Conservation (phyloP, 2,329 filamentous ascomycete species). For the Cylindrodendrum hubeiense region DNA sequence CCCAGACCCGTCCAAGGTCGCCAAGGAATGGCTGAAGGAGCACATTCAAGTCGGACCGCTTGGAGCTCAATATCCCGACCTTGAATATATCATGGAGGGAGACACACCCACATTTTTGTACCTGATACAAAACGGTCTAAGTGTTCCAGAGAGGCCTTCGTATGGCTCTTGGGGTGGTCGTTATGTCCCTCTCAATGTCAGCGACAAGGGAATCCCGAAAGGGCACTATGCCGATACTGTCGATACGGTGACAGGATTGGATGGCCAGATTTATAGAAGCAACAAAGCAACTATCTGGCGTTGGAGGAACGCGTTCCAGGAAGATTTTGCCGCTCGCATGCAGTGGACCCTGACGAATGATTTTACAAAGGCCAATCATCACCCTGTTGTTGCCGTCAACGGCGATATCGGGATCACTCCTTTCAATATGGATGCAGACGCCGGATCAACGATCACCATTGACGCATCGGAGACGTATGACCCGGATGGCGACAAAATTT, state of each 20-base stretch:
- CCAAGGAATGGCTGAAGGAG: conserved; percentile 62
- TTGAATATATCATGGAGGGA: conserved; percentile 64
- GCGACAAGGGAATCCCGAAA: conserved; percentile 24
- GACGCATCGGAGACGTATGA: conserved; percentile 61
- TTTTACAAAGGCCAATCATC: conserved; percentile 57
- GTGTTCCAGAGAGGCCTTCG: conserved; percentile 57
- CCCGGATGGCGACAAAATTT: conserved; percentile 57
- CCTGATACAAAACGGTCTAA: conserved; percentile 47
- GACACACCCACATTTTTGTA: conserved; percentile 64
- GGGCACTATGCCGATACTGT: conserved; percentile 41
- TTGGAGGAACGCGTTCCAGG: conserved; percentile 56
- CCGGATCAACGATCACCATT: conserved; percentile 53
- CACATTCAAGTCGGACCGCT: conserved; percentile 64
- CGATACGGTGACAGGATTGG: conserved; percentile 42
- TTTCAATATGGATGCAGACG: conserved; percentile 53
- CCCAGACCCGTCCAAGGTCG: conserved; percentile 60
- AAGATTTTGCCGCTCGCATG: conserved; percentile 58
- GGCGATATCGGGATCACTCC: conserved; percentile 53
- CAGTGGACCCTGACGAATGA: conserved; percentile 51
- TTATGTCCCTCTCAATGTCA: conserved; percentile 52
- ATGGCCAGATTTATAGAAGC: conserved; percentile 40
- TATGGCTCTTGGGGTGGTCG: conserved; percentile 64
- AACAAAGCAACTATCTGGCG: conserved; percentile 57
- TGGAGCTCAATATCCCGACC: conserved; percentile 58
- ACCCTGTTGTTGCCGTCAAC: conserved; percentile 58